Conservation (phyloP, 306 rosid genomes). For the Cotoneaster glaucophyllus region DNA sequence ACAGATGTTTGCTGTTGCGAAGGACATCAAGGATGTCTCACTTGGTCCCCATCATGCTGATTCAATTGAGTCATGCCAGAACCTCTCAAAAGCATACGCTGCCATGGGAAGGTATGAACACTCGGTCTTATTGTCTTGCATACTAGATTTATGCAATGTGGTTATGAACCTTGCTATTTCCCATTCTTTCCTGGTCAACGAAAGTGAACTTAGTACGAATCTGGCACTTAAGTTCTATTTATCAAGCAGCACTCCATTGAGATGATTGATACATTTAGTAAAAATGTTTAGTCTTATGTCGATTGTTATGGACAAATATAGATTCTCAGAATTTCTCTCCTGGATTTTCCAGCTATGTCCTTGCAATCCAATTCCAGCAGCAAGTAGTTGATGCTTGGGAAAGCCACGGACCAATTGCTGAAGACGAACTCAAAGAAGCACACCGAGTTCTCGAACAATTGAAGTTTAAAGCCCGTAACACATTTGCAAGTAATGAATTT, state of each 20-base stretch:
- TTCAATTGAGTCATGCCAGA: slow-evolving; percentile 85
- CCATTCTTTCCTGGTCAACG: not conserved
- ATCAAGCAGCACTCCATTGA: not conserved
- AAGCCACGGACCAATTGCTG: slow-evolving; percentile 74
- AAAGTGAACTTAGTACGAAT: not conserved
- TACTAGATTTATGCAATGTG: not conserved
- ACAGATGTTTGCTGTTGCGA: slow-evolving; percentile 87
- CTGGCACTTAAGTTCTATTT: not conserved
- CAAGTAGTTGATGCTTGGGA: slow-evolving; percentile 90
- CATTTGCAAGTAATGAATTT: slow-evolving; percentile 32
- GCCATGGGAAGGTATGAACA: slow-evolving; percentile 60
- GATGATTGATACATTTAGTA: not conserved
- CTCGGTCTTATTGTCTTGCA: slow-evolving; percentile 15
- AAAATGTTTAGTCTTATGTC: not conserved
- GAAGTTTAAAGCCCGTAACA: slow-evolving; percentile 50
- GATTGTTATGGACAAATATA: not conserved
- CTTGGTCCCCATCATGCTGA: slow-evolving; percentile 91
- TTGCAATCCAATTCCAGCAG: slow-evolving; percentile 81
- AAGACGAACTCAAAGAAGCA: slow-evolving; percentile 72
- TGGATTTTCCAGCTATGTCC: slow-evolving; percentile 56
- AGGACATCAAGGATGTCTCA: slow-evolving; percentile 88
- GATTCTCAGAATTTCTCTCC: slow-evolving; percentile 2
- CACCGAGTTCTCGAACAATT: slow-evolving; percentile 49
- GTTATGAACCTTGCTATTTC: not conserved
- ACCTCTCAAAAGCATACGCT: slow-evolving; percentile 86